These are phyloP conservation scores for Tolypocladium sp. DNA, from an alignment of 2,329 filamentous ascomycete species.

Conservation along the genomic window DNA sequence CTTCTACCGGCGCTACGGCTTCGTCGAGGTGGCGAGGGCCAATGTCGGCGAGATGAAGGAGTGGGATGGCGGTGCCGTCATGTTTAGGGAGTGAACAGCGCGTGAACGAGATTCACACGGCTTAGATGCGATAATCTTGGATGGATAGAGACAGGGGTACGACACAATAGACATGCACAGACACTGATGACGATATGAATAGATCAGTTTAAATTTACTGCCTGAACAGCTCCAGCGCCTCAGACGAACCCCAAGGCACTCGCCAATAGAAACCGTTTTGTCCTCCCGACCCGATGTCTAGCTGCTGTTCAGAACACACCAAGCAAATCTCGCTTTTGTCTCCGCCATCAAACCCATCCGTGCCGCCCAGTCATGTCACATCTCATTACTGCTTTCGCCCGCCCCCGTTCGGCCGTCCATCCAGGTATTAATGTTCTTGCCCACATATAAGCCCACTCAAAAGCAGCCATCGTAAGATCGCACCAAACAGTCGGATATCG, in stretches of 20 bases:
- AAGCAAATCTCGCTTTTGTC: background rate
- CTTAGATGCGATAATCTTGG: too few species aligned
- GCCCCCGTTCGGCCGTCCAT: background rate
- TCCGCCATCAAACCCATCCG: background rate
- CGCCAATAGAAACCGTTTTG: background rate
- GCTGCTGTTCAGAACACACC: background rate
- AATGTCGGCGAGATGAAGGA: constrained; percentile 24
- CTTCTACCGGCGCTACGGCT: constrained; percentile 23
- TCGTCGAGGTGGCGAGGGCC: constrained; percentile 21
- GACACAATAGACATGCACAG: background rate
- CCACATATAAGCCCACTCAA: background rate
- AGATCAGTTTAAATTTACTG: background rate
- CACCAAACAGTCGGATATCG: background rate
- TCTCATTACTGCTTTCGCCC: background rate
- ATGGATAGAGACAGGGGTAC: background rate
- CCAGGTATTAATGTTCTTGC: background rate
- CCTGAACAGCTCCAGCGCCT: background rate
- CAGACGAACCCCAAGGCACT: background rate
- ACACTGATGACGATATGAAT: fast-evolving
- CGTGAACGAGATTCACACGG: background rate
- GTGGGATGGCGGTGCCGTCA: constrained; percentile 26
- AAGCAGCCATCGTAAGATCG: background rate
- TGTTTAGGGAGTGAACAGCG: constrained; percentile 23
- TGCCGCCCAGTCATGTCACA: background rate
- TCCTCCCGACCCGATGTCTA: background rate